Percentiles rank a stretch among this genome's conserved stretches.
These are phyloP conservation scores for Trichosporon ovoides DNA, from an alignment of 1,284 basidiomycete genomes.

Conservation along the genomic window DNA sequence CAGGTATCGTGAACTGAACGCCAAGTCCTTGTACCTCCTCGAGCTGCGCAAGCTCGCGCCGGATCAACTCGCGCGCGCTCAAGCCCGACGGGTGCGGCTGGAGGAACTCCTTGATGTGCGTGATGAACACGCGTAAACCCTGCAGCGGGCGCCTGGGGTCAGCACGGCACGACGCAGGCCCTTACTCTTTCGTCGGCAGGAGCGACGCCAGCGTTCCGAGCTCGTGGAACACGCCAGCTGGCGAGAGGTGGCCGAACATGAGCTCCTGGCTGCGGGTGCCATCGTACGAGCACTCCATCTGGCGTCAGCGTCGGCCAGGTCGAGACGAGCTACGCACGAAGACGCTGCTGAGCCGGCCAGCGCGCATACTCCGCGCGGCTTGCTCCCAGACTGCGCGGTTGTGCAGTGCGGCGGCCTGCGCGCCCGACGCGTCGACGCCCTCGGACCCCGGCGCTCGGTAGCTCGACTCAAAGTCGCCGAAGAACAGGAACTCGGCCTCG, in stretches of 20 bases:
- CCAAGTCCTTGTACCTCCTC: conserved; percentile 30
- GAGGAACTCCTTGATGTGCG: conserved; percentile 45
- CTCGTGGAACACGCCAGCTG: conserved; percentile 40
- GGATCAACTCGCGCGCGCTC: conserved; percentile 34
- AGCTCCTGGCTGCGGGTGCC: conserved; percentile 34
- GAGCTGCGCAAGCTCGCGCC: conserved; percentile 30
- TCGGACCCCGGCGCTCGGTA: conserved; percentile 25
- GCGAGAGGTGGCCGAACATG: conserved; percentile 47
- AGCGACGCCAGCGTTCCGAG: conserved; percentile 31
- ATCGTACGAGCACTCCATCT: conserved; percentile 50
- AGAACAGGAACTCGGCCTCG: conserved; percentile 44
- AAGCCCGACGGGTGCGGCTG: conserved; percentile 39
- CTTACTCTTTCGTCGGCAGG: conserved; percentile 9
- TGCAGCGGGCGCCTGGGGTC: conserved; percentile 26
- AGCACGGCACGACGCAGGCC: background rate
- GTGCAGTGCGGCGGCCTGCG: conserved; percentile 16
- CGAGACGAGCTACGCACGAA: conserved; percentile 36
- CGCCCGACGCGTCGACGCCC: conserved; percentile 17
- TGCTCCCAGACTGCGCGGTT: conserved; percentile 41
- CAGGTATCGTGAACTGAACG: conserved; percentile 35
- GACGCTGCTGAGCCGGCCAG: conserved; percentile 35
- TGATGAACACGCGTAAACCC: conserved; percentile 41
- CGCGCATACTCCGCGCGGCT: conserved; percentile 33
- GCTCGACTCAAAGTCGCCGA: conserved; percentile 43
- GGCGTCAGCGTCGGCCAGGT: background rate